Percentiles rank a stretch among this genome's conserved stretches.
Evolutionary conservation across 768 basidiomycete genomes (phyloP).

Genomic region (Tubosaeta sp.): DNA sequence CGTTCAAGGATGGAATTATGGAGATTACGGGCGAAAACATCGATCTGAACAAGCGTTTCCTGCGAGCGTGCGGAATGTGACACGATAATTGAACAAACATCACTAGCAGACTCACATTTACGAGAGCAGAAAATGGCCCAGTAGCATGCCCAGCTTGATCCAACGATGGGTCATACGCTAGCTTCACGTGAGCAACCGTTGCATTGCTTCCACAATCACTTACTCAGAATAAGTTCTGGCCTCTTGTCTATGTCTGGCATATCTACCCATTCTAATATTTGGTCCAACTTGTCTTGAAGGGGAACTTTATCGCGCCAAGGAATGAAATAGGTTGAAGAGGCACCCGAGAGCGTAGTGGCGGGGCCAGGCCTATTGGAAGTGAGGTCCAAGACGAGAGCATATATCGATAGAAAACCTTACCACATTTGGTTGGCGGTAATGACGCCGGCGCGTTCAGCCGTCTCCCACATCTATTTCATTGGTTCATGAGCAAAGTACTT

Average conservation of each 20-base stretch:
- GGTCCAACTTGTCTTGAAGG: conserved; percentile 64
- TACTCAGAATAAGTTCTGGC: conserved; percentile 76
- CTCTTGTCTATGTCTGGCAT: conserved; percentile 57
- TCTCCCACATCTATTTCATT: conserved; percentile 79
- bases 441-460: conserved; percentile 67
- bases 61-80: conserved; percentile 23
- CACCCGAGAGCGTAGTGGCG: conserved; percentile 60
- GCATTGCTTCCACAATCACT: conserved; percentile 10
- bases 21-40: conserved; percentile 69
- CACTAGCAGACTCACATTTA: conserved; percentile 51
- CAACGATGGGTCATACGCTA: conserved; percentile 80
- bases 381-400: neutral
- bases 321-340: conserved; percentile 67
- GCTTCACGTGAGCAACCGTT: neutral
- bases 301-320: conserved; percentile 66
- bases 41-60: conserved; percentile 64
- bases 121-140: conserved; percentile 63
- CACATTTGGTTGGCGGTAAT: conserved; percentile 90
- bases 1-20: conserved; percentile 59
- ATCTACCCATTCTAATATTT: conserved; percentile 81
- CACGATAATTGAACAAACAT: neutral
- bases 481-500: neutral
- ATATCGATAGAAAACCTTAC: conserved; percentile 38
- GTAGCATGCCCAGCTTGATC: conserved; percentile 80
- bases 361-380: conserved; percentile 69